Evolutionary conservation across 2,329 filamentous ascomycete genomes (phyloP).

Genomic region (Penicillium sp.): DNA sequence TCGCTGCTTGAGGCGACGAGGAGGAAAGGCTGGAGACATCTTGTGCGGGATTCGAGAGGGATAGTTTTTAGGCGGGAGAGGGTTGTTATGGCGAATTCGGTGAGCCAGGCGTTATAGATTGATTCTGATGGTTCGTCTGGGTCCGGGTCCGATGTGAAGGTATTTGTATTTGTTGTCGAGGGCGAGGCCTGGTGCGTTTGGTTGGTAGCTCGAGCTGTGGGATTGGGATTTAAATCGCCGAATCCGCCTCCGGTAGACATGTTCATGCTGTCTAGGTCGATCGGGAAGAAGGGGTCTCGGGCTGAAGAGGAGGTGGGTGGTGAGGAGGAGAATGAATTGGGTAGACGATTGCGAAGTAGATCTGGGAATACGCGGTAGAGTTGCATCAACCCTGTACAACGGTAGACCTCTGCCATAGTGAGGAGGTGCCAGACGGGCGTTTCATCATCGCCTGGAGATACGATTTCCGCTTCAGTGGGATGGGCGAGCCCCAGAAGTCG

Average conservation of each 20-base stretch:
- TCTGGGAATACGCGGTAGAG: constrained; percentile 60
- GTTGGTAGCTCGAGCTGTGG: neutral
- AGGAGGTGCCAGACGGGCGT: constrained; percentile 59
- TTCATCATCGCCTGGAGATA: constrained; percentile 56
- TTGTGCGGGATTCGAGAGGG: constrained; percentile 57
- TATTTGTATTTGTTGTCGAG: constrained; percentile 11
- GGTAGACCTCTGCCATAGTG: constrained; percentile 58
- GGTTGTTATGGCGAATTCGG: constrained; percentile 56
- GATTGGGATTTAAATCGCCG: neutral
- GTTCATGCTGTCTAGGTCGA: constrained; percentile 29
- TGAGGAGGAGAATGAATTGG: constrained; percentile 16
- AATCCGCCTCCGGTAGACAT: neutral
- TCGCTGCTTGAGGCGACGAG: constrained; percentile 57
- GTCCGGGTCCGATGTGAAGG: constrained; percentile 20
- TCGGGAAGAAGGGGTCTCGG: constrained; percentile 27
- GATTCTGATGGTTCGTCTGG: constrained; percentile 14
- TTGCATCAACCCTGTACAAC: constrained; percentile 58
- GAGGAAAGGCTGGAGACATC: constrained; percentile 58
- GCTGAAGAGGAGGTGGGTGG: neutral
- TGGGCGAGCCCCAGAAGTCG: constrained; percentile 53
- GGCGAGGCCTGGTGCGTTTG: constrained; percentile 6
- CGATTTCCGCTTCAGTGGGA: constrained; percentile 52
- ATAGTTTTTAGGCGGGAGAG: constrained; percentile 55
- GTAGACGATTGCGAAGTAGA: constrained; percentile 51
- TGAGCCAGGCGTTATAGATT: constrained; percentile 48